Evolutionary conservation across 306 rosid species (phyloP), one percentile per base, ranked within the genome.

Genomic region (Quercus bicolor): DNA sequence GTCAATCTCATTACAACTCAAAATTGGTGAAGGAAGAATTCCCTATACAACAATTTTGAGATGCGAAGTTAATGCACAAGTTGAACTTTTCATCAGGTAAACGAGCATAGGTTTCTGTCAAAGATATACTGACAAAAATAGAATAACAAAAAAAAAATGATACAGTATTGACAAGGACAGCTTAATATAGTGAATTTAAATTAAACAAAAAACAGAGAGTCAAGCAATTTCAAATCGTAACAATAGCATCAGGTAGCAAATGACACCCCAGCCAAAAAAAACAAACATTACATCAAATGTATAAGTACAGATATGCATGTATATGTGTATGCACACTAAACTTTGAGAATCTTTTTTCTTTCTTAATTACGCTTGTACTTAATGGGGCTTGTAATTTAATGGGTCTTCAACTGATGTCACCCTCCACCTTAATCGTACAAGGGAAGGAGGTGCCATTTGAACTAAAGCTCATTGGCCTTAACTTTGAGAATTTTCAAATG

Each of bases 41-140:
- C 43, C 43, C 70, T 7, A 28, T 24, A 6, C 11, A 29, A 64
- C 33, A 64, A 64, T 28, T 64, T 64, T 64, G 45, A 5, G 45
- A 64, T 37, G n/a, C 70, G 12, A 31, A 29, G 66, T 20, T 64
- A 31, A 64, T 64, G 31, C 21, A 31, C 15, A 37, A 82, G 75
- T 51, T 48, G 48, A 66, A 71, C 45, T 57, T 57, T 31, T 29
- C 45, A 64, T 64, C 45, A 15, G 45, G 11, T 64, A 10, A 64
- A 23, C 1, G 31, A 16, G 45, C 70, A 64, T 31, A 64, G 70
- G 13, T 64, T 29, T 64, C 45, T 64, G 70, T 10, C n/a, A 15
- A 64, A 40, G 52, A 4, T 8, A 69, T 59, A 60, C 72, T 52
- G 52, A 31, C 54, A 76, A 48, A 79, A 79, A 80, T 59, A 68